A percentile compares a stretch with the other conserved stretches of the same genome.
These are phyloP conservation scores for Candida caryicola DNA, from an alignment of 805 yeast species.

Conservation along the genomic window DNA sequence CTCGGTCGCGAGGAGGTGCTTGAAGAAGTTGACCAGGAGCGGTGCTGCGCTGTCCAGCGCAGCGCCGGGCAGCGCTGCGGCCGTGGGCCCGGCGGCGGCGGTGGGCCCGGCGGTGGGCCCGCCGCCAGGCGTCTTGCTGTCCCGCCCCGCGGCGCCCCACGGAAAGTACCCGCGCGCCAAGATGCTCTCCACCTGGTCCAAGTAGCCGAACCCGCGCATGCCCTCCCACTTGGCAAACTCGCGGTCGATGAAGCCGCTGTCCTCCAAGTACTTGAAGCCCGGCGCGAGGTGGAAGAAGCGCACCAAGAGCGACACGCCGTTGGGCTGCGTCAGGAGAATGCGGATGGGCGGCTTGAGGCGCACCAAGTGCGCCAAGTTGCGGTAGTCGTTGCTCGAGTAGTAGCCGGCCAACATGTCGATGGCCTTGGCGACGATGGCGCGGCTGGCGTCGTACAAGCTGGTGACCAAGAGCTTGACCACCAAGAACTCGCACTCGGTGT, in stretches of 20 bases:
- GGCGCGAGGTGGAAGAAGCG: conserved; percentile 60
- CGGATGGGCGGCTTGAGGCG: conserved; percentile 53
- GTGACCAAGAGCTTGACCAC: conserved; percentile 55
- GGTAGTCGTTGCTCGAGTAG: conserved; percentile 23
- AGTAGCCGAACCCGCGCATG: conserved; percentile 31
- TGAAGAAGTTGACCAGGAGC: conserved; percentile 67
- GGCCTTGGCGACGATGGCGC: conserved; percentile 18
- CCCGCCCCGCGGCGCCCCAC: neutral
- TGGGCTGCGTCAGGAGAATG: conserved; percentile 20
- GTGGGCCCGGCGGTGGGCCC: neutral
- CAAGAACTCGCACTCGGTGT: conserved; percentile 41
- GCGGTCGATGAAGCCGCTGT: conserved; percentile 55
- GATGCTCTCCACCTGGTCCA: conserved; percentile 44
- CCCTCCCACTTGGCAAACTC: conserved; percentile 71
- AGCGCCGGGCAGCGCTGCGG: too few species aligned
- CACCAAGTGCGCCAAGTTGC: conserved; percentile 51
- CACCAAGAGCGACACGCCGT: conserved; percentile 50
- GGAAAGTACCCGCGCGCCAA: conserved; percentile 15
- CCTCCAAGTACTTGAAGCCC: conserved; percentile 66
- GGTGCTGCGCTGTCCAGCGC: conserved; percentile 2
- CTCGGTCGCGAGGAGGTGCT: conserved; percentile 73
- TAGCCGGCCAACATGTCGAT: conserved; percentile 21
- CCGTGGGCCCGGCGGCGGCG: too few species aligned
- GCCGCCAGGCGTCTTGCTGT: neutral
- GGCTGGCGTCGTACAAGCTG: conserved; percentile 62